Evolutionary conservation across 352 stramenopile genomes (phyloP).

Genomic region (Phytophthora cajani): DNA sequence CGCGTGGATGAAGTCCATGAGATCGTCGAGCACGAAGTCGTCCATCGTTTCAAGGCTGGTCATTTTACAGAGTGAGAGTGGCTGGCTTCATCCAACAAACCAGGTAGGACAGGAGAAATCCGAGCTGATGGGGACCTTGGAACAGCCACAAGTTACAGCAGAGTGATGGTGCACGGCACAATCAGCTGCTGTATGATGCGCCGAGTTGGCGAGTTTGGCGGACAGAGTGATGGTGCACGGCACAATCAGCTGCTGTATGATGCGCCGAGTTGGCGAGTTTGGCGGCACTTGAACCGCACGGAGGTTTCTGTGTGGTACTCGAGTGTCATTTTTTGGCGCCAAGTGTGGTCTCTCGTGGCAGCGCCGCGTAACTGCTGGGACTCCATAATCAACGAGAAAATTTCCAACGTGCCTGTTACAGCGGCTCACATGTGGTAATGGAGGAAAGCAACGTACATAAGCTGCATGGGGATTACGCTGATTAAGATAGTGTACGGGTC

Average conservation of each 20-base stretch:
- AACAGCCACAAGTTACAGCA: slow-evolving; percentile 13
- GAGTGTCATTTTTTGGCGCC: too few relatives aligned
- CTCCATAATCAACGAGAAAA: neutral
- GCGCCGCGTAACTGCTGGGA: neutral
- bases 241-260: slow-evolving; percentile 23
- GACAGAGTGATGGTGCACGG: slow-evolving; percentile 25
- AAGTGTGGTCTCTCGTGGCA: neutral
- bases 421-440: too few relatives aligned
- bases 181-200: slow-evolving; percentile 16
- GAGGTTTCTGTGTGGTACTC: slow-evolving; percentile 5
- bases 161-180: slow-evolving; percentile 27
- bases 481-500: neutral
- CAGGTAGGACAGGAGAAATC: slow-evolving; percentile 31
- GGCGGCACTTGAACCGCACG: neutral
- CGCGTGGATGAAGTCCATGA: slow-evolving; percentile 33
- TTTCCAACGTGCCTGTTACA: too few relatives aligned
- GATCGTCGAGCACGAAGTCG: slow-evolving; percentile 31
- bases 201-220: neutral
- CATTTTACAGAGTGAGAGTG: slow-evolving; percentile 26
- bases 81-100: slow-evolving; percentile 14
- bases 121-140: slow-evolving; percentile 15
- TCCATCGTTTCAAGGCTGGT: slow-evolving; percentile 35
- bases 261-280: neutral
- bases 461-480: neutral
- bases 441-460: neutral